These are phyloP conservation scores for Pseudogymnoascus sp. DNA, from an alignment of 2,329 filamentous ascomycete genomes.

Conservation along the genomic window DNA sequence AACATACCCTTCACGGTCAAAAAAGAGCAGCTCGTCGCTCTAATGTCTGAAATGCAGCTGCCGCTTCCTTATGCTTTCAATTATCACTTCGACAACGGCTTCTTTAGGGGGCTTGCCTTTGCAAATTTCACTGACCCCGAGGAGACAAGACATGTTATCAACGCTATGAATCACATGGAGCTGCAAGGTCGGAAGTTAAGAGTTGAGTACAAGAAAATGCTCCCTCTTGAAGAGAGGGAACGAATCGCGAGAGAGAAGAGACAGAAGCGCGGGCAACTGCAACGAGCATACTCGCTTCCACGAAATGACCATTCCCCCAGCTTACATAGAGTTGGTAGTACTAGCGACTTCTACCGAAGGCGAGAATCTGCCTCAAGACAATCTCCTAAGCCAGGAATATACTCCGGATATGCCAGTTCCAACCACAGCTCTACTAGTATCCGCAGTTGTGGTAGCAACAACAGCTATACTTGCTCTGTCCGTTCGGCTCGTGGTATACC, in stretches of 20 bases:
- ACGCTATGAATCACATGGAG: conserved; percentile 90
- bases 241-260: conserved; percentile 73
- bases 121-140: conserved; percentile 96
- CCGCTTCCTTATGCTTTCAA: conserved; percentile 98
- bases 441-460: no score
- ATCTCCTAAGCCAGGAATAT: conserved; percentile 46
- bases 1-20: conserved; percentile 98
- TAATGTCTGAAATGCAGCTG: conserved; percentile 91
- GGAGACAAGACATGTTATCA: conserved; percentile 87
- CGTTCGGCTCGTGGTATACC: no score
- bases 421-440: no score
- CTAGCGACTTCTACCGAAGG: conserved; percentile 28
- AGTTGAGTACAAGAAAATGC: conserved; percentile 99
- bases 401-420: conserved; percentile 48
- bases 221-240: conserved; percentile 87
- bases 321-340: conserved; percentile 27
- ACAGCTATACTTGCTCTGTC: no score
- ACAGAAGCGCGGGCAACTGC: conserved; percentile 51
- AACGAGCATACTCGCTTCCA: conserved; percentile 56
- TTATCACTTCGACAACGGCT: conserved; percentile 97
- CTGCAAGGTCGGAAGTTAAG: conserved; percentile 88
- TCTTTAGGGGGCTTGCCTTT: conserved; percentile 92
- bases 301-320: conserved; percentile 38
- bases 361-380: conserved; percentile 45
- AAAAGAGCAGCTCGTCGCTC: conserved; percentile 84